These are phyloP conservation scores for Collybiopsis confluens DNA, from an alignment of 768 basidiomycete species.

Conservation along the genomic window DNA sequence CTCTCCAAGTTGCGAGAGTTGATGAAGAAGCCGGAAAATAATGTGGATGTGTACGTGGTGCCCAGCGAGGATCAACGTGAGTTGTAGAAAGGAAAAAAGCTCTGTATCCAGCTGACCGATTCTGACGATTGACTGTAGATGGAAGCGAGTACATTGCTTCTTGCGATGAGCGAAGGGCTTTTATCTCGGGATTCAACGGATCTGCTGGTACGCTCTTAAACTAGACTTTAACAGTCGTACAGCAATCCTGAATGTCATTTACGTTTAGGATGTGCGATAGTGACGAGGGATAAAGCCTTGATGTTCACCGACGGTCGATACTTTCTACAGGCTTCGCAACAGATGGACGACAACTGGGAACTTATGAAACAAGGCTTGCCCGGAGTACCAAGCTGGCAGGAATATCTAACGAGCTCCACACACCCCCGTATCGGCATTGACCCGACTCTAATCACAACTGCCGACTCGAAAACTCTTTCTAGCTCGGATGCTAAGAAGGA, in stretches of 20 bases:
- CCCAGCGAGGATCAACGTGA: slow-evolving; percentile 92
- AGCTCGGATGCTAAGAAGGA: slow-evolving; percentile 59
- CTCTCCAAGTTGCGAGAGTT: slow-evolving; percentile 62
- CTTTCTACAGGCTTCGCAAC: slow-evolving; percentile 86
- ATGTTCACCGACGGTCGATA: slow-evolving; percentile 97
- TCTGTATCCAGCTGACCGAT: background rate
- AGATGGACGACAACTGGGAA: slow-evolving; percentile 88
- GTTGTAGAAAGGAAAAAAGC: slow-evolving; percentile 22
- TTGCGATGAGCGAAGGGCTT: slow-evolving; percentile 81
- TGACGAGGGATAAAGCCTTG: slow-evolving; percentile 66
- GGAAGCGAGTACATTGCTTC: slow-evolving; percentile 85
- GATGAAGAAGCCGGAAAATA: slow-evolving; percentile 49
- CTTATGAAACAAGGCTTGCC: slow-evolving; percentile 90
- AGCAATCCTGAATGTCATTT: background rate
- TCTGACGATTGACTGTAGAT: slow-evolving; percentile 39
- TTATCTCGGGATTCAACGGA: slow-evolving; percentile 91
- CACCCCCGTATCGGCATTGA: slow-evolving; percentile 78
- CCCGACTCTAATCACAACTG: slow-evolving; percentile 64
- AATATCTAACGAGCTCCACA: slow-evolving; percentile 53
- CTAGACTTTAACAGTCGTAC: background rate
- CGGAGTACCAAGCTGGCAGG: slow-evolving; percentile 89
- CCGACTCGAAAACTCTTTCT: slow-evolving; percentile 68
- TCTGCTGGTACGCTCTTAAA: slow-evolving; percentile 69
- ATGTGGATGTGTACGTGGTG: slow-evolving; percentile 72
- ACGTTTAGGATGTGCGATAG: slow-evolving; percentile 65